Percentiles rank a stretch among this genome's conserved stretches.
phyloP scores from a whole-genome alignment of 129 eudicot species.

The Ambrosia trifida region DNA sequence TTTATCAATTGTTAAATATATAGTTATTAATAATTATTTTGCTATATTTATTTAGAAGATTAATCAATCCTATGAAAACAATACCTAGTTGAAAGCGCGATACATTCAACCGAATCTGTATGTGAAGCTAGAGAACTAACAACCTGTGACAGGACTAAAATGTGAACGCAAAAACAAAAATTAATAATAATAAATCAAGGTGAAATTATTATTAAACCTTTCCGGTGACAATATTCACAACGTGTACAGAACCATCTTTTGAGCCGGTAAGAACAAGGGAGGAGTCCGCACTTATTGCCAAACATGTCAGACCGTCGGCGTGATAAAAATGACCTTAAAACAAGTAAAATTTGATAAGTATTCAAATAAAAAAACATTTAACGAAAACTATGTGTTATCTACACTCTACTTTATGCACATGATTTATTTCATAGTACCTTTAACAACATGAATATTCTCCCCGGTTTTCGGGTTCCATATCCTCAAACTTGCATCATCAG shows the following conservation, averaged over 20 bases:
- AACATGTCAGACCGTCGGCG: constrained; percentile 75
- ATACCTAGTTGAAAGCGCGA: constrained; percentile 58
- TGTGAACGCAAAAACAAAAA: not conserved
- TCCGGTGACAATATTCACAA: constrained; percentile 74
- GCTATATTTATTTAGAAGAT: not conserved
- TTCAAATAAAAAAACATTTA: not conserved
- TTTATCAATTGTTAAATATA: not conserved
- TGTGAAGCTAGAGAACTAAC: constrained; percentile 62
- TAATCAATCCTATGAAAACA: not conserved
- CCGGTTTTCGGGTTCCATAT: constrained; percentile 85
- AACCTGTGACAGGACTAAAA: constrained; percentile 43
- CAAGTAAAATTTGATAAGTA: not conserved
- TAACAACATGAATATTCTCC: constrained; percentile 64
- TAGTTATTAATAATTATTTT: no score
- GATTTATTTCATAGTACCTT: constrained; percentile 16
- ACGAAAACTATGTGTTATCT: not conserved
- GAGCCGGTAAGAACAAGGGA: constrained; percentile 85
- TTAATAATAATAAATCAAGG: not conserved
- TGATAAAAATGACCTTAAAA: constrained; percentile 81
- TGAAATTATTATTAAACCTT: constrained; percentile 45
- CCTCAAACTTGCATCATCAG: constrained; percentile 96
- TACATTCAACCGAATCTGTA: constrained; percentile 64
- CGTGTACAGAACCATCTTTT: constrained; percentile 66
- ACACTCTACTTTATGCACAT: not conserved
- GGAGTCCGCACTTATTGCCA: constrained; percentile 78